phyloP scores from a whole-genome alignment of 345 rosid genomes.

The Brassica cretica region DNA sequence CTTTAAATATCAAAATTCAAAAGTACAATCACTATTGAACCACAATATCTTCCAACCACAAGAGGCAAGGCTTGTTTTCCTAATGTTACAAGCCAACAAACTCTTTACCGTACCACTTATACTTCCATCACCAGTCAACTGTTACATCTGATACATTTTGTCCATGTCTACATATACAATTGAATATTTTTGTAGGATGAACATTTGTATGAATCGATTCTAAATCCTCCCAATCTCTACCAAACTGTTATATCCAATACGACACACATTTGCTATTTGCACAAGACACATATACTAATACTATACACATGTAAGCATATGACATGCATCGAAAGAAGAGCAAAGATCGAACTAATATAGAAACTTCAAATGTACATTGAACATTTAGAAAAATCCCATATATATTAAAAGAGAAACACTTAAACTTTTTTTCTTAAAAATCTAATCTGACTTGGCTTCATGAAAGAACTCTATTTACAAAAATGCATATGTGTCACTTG shows the following conservation, averaged over 20 bases:
- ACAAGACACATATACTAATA: neutral
- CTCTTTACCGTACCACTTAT: neutral
- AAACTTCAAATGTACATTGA: slow-evolving; percentile 23
- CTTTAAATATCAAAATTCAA: neutral
- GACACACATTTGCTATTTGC: neutral
- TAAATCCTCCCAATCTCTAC: neutral
- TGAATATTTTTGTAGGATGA: neutral
- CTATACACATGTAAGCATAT: neutral
- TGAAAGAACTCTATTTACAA: no score
- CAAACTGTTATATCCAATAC: neutral
- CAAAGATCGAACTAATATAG: slow-evolving; percentile 19
- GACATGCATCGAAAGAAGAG: slow-evolving; percentile 25
- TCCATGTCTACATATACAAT: slow-evolving; percentile 2
- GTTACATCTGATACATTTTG: neutral
- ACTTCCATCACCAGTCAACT: slow-evolving; percentile 11
- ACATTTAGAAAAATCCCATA: neutral
- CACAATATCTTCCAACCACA: neutral
- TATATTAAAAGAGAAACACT: no score
- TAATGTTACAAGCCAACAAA: neutral
- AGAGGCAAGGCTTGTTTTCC: neutral
- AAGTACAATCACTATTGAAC: neutral
- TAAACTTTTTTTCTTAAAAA: no score
- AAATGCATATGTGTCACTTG: no score
- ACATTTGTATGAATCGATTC: neutral
- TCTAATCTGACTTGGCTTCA: no score